Base-by-base conservation (phyloP, 345 rosid genomes). In the Lepidium sativum region DNA sequence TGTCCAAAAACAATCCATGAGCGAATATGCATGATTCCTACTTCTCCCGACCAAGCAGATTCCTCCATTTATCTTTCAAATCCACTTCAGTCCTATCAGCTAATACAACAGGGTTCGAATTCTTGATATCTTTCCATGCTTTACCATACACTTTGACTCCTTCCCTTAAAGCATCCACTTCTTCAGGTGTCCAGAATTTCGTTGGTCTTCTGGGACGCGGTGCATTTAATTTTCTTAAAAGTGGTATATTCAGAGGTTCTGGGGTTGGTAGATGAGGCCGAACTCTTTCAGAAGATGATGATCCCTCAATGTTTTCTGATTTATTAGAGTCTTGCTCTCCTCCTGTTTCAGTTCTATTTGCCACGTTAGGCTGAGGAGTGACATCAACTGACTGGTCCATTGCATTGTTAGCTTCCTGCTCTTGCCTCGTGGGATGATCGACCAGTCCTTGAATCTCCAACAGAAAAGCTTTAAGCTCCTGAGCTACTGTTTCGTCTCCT, bases 11-110 rank as follows among this genome's bases (percentile, higher is more conserved):
- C 31, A 38, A 12, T 6, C n/a, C 56, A 52, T 9, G 14, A 50
- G 12, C 8, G 7, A 9, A 21, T 38, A 52, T 20, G 13, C 56
- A 14, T 14, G 20, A 29, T 29, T 14, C 55, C 2, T 54, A 16
- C 9, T 8, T 35, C 29, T 53, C 13, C 7, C 45, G 20, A 56
- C 17, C 47, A 5, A 25, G 1, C 3, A 27, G 15, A 21, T 60
- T 60, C 64, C 64, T 60, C 52, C 64, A 60, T 20, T 60, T 60
- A 42, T 60, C 64, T 39, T 60, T 60, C 52, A 60, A 42, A 42
- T 60, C 64, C 27, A 60, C 64, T 38, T 48, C 69, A 15, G 69
- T 50, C 35, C 60, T 60, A 9, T 29, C 51, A 10, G 20, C 25
- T 6, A 60, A 27, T 2, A 17, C 39, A 15, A 4, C 6, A 42